These are phyloP conservation scores for Coprinopsis cinerea DNA, from an alignment of 768 basidiomycete species.

Conservation along the genomic window DNA sequence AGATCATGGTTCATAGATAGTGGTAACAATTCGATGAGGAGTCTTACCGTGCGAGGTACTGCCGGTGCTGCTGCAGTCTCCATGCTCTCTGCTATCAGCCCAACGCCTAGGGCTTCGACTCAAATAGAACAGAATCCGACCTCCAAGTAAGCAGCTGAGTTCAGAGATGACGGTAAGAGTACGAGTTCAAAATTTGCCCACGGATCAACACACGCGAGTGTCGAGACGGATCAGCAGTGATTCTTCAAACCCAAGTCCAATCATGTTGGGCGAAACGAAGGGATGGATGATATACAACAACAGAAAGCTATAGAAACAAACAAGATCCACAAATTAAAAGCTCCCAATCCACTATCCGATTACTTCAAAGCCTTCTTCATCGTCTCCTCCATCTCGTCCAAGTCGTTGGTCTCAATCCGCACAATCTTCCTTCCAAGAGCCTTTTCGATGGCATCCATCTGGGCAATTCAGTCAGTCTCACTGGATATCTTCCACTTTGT, in stretches of 20 bases:
- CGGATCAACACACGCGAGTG: no score
- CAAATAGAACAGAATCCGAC: no score
- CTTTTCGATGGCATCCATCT: slow-evolving; percentile 88
- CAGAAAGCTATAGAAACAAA: neutral
- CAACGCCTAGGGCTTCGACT: no score
- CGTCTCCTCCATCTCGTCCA: slow-evolving; percentile 93
- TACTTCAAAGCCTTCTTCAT: slow-evolving; percentile 80
- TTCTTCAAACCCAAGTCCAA: no score
- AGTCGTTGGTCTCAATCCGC: slow-evolving; percentile 81
- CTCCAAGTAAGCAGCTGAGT: no score
- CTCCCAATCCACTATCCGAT: slow-evolving; percentile 2
- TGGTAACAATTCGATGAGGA: neutral
- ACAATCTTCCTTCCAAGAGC: slow-evolving; percentile 73
- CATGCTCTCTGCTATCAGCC: no score
- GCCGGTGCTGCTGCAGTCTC: neutral
- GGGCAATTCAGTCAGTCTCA: slow-evolving; percentile 17
- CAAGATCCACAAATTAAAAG: neutral
- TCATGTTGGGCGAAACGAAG: no score
- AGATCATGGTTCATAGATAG: neutral
- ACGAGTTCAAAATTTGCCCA: neutral
- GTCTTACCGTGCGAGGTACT: neutral
- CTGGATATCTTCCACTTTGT: neutral
- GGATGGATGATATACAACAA: neutral
- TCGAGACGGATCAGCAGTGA: no score
- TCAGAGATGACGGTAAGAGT: no score